Base-by-base conservation (phyloP, 306 rosid genomes). In the Senna tora region DNA sequence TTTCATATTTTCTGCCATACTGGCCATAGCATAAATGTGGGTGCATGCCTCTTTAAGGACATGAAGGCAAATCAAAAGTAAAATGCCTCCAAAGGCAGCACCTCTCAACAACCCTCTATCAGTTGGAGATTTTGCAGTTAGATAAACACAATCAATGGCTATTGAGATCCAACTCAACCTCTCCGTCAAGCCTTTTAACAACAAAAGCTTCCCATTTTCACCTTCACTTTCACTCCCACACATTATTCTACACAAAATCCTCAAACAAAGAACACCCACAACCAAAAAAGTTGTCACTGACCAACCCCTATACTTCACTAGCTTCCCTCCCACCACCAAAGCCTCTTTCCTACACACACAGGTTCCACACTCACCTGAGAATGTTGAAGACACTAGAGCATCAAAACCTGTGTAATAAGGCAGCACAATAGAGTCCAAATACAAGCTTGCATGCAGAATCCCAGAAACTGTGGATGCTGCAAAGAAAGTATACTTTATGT, bases 341-440 rank as follows among this genome's bases (percentile, higher is more conserved):
- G 74, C 73, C 10, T 85, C 95, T 53, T 73, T 87, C 66, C 98
- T 82, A 49, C 98, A 94, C 32, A 91, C 96, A 73, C 98, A 91
- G 2, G 97, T 80, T 2, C 67, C 74, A 42, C 97, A 91, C 85
- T 83, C 96, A 50, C 97, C 96, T 13, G 97, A 87, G 69, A 89
- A 79, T 4, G 79, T 79, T 7, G 97, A 91, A 10, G 80, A 70
- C 54, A 78, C 21, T 13, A 85, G 67, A 14, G 97, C 98, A 65
- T 94, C 96, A 50, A 80, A 66, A 20, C 97, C 98, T 19, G 98
- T 91, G 36, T 91, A 91, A 42, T 89, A 94, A 38, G 98, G 98
- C 43, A 94, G 32, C 69, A 94, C 67, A 51, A 94, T 21, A 39
- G 86, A 80, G 43, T 94, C 97, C 57, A 91, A 78, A 67, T 87